These are phyloP conservation scores for Pleurotus cornucopiae DNA, from an alignment of 768 basidiomycete genomes.

Conservation along the genomic window DNA sequence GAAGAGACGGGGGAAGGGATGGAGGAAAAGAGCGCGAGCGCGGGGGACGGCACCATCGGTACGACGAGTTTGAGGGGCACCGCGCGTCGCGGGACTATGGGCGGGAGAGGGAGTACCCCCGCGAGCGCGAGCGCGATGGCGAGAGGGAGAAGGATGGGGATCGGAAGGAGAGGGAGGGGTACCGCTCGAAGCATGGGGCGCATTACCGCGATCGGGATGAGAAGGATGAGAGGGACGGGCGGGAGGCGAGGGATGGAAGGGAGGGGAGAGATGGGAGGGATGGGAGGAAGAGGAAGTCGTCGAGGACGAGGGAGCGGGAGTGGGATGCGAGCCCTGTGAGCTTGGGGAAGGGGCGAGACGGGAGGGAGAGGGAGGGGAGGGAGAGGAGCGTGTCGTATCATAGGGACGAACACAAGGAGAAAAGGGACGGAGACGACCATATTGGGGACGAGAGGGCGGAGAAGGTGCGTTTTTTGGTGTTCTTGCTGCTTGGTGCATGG, in stretches of 20 bases:
- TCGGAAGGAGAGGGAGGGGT: slow-evolving; percentile 35
- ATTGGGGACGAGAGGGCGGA: slow-evolving; percentile 52
- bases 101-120: slow-evolving; percentile 10
- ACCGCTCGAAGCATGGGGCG: slow-evolving; percentile 35
- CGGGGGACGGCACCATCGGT: slow-evolving; percentile 37
- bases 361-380: slow-evolving; percentile 15
- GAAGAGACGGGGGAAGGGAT: slow-evolving; percentile 14
- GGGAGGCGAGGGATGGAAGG: slow-evolving; percentile 31
- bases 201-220: slow-evolving; percentile 54
- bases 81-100: slow-evolving; percentile 38
- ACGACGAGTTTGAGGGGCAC: slow-evolving; percentile 45
- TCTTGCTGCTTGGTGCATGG: too few species aligned
- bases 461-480: slow-evolving; percentile 44
- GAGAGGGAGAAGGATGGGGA: slow-evolving; percentile 32
- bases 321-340: slow-evolving; percentile 27
- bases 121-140: slow-evolving; percentile 25
- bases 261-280: slow-evolving; percentile 39
- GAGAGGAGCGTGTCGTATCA: slow-evolving; percentile 31
- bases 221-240: slow-evolving; percentile 52
- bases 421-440: slow-evolving; percentile 48
- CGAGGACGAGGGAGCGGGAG: slow-evolving; percentile 40
- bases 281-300: slow-evolving; percentile 38
- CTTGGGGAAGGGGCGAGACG: slow-evolving; percentile 10
- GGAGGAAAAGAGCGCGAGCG: slow-evolving; percentile 30
- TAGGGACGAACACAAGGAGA: slow-evolving; percentile 47